These are phyloP conservation scores for Colletotrichum sp. DNA, from an alignment of 2,329 filamentous ascomycete genomes.

Conservation along the genomic window DNA sequence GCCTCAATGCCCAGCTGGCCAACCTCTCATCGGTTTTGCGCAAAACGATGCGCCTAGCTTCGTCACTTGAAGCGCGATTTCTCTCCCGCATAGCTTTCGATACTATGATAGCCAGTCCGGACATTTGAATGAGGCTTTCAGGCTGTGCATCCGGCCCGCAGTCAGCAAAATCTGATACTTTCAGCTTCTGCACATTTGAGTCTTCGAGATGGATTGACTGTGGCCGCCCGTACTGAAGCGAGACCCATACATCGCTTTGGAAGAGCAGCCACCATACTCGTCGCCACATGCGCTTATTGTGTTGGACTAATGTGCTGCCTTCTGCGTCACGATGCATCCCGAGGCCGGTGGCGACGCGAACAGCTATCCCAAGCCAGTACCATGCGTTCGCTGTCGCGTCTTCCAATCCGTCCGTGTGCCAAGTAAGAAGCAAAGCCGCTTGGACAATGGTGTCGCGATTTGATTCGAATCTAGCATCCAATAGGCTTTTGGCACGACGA, in stretches of 20 bases:
- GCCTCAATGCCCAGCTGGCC: background rate
- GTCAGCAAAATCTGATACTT: background rate
- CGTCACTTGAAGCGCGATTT: background rate
- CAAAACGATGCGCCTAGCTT: background rate
- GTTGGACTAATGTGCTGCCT: constrained; percentile 22
- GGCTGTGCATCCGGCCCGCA: background rate
- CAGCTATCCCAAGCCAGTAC: background rate
- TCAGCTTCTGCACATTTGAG: background rate
- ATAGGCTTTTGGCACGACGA: background rate
- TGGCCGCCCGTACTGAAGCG: background rate
- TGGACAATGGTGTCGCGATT: background rate
- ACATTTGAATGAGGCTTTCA: background rate
- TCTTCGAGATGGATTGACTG: background rate
- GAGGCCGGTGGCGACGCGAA: background rate
- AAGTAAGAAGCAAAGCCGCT: background rate
- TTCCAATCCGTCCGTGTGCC: background rate
- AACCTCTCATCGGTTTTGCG: background rate
- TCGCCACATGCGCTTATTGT: constrained; percentile 28
- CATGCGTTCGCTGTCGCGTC: background rate
- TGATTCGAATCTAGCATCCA: background rate
- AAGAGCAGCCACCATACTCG: constrained; percentile 30
- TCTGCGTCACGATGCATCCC: constrained; percentile 13
- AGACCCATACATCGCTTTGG: constrained; percentile 26
- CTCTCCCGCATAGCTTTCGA: background rate
- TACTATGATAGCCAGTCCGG: background rate